Conservation (phyloP, 345 rosid species). For the Trapa incisa region DNA sequence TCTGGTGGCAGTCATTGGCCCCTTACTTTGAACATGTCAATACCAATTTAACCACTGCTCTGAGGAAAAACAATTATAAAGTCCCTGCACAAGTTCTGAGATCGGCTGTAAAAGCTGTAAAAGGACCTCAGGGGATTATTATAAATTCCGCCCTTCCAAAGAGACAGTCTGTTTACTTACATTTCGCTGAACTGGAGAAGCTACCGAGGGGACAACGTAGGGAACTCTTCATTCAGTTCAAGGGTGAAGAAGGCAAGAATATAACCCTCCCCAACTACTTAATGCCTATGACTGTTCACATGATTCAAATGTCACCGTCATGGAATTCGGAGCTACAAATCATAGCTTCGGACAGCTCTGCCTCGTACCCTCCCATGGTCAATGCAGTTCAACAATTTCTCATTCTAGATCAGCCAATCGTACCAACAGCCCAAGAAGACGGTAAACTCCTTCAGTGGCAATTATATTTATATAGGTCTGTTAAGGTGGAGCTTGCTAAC, state of each 20-base stretch:
- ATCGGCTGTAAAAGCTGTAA: neutral
- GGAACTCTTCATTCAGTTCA: neutral
- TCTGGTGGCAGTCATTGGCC: neutral
- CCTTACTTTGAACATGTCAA: neutral
- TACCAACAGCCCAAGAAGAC: constrained; percentile 6
- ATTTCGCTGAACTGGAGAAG: constrained; percentile 18
- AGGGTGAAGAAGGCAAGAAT: neutral
- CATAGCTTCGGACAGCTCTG: neutral
- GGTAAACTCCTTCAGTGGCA: neutral
- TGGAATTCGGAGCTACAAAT: neutral
- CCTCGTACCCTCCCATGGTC: constrained; percentile 24
- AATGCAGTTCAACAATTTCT: constrained; percentile 28
- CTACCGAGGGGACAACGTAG: constrained; percentile 6
- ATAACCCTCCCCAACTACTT: neutral
- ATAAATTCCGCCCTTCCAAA: neutral
- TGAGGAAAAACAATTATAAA: neutral
- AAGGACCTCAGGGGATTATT: rapidly evolving
- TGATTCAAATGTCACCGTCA: neutral
- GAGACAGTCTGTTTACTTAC: neutral
- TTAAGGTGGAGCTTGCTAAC: no score
- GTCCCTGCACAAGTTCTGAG: constrained; percentile 9
- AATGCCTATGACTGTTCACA: neutral
- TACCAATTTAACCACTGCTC: neutral
- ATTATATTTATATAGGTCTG: neutral
- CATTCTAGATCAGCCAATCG: constrained; percentile 10